Evolutionary conservation across 352 stramenopile species (phyloP), one percentile per base, ranked within the genome.

Genomic region (Globisporangium uncinulatum): DNA sequence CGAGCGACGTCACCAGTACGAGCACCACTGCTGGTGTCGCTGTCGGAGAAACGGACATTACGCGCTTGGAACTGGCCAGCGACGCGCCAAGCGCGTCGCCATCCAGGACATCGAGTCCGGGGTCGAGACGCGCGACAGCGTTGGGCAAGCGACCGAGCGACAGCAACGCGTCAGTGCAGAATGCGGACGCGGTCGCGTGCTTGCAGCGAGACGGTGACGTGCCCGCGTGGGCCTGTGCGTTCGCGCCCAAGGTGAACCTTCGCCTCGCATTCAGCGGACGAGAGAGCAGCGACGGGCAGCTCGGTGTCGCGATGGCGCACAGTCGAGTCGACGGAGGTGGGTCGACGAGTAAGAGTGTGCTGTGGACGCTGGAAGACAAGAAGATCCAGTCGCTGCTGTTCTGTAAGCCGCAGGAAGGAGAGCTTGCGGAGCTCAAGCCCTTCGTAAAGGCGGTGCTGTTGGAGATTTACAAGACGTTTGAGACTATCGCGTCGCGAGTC

Each of bases 391-490:
- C 54, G 1, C 13, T 54, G 31, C 41, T 61, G 34, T 19, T 66
- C 44, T 41, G 32, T n/a, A 31, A 47, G 21, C 15, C 57, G 11
- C 29, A 37, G 56, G 51, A 59, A 3, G 61, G 51, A 1, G 62
- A 76, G 24, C 24, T 21, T 17, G 60, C 56, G 36, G 67, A 76
- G 47, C 42, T 64, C 41, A 81, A 66, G 52, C 20, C 62, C 57
- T 59, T 59, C 17, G 55, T 61, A 39, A 69, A 45, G 17, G 59
- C 63, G 43, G 64, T 67, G 2, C 51, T 79, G 31, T 14, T 73
- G 7, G 62, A 74, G 3, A 45, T 81, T 24, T 86, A 83, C 50
- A 72, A 67, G 47, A 73, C 69, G 6, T 83, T 80, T 21, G 73
- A 63, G 36, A 42, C 52, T 34, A 39, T 15, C 14, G 29, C 34